A percentile compares a stretch with the other conserved stretches of the same genome.
These are phyloP conservation scores for Tinospora cordifolia DNA, from an alignment of 164 flowering plant genomes.

Conservation along the genomic window DNA sequence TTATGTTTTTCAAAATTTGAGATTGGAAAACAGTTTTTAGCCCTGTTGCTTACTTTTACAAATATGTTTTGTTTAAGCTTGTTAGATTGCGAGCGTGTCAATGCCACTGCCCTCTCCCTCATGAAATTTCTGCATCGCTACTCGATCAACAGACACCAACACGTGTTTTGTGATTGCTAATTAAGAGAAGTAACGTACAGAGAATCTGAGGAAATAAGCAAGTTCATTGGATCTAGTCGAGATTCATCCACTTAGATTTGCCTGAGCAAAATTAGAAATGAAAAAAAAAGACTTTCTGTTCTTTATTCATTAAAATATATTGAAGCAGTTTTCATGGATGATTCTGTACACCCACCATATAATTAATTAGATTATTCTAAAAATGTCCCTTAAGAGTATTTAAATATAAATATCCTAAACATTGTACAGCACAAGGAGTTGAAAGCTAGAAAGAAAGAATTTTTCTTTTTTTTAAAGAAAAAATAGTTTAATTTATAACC, in stretches of 20 bases:
- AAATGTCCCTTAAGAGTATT: too few species aligned
- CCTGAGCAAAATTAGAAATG: neutral
- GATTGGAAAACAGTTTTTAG: too few species aligned
- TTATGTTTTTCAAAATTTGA: too few species aligned
- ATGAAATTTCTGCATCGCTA: too few species aligned
- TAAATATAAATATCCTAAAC: neutral
- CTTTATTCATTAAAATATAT: neutral
- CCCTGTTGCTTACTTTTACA: too few species aligned
- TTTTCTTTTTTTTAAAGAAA: too few species aligned
- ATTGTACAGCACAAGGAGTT: neutral
- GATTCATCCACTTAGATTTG: neutral
- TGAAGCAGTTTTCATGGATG: neutral
- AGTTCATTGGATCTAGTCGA: neutral
- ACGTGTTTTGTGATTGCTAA: neutral
- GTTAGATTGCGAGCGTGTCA: too few species aligned
- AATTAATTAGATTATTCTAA: neutral
- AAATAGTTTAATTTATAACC: too few species aligned
- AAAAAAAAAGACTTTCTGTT: neutral
- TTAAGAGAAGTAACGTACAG: neutral
- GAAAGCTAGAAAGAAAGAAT: too few species aligned
- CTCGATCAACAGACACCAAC: too few species aligned
- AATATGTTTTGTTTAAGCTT: too few species aligned
- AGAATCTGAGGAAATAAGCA: neutral
- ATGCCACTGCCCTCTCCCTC: too few species aligned
- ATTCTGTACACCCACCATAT: neutral